These are phyloP conservation scores for Orbilia quercus DNA, from an alignment of 2,329 filamentous ascomycete genomes.

Conservation along the genomic window DNA sequence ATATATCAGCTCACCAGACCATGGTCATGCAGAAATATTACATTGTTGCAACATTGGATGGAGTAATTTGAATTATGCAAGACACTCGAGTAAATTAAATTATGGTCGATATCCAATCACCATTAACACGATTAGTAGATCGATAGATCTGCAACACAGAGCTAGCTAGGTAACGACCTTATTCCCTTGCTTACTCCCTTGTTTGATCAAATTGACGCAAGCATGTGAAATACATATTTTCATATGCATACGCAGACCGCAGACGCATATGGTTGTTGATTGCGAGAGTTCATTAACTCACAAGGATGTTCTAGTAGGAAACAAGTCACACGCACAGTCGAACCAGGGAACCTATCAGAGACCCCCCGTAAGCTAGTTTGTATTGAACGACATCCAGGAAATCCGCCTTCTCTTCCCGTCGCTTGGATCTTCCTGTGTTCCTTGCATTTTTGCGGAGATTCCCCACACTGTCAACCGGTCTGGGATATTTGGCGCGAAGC, in stretches of 20 bases:
- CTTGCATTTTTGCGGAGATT: constrained; percentile 26
- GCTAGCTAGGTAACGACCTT: neutral
- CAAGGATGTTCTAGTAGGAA: constrained; percentile 29
- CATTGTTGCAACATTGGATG: neutral
- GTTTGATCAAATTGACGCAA: too few relatives aligned
- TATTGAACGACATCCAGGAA: constrained; percentile 2
- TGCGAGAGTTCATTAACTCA: neutral
- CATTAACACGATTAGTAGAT: too few relatives aligned
- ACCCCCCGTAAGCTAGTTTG: constrained; percentile 3
- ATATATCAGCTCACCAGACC: too few relatives aligned
- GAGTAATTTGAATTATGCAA: too few relatives aligned
- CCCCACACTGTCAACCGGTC: constrained; percentile 17
- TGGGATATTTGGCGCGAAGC: neutral
- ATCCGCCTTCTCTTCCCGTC: constrained; percentile 50
- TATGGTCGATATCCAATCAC: too few relatives aligned
- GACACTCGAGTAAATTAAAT: too few relatives aligned
- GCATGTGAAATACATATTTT: neutral
- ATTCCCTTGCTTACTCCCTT: too few relatives aligned
- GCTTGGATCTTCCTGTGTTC: constrained; percentile 19
- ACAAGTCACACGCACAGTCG: constrained; percentile 20
- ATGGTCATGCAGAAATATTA: neutral
- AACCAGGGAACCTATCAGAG: constrained; percentile 22
- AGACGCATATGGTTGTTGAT: neutral
- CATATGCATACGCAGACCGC: neutral
- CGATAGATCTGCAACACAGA: constrained; percentile 16